Evolutionary conservation across 1,284 basidiomycete species (phyloP).

Genomic region (Boletus sp.): DNA sequence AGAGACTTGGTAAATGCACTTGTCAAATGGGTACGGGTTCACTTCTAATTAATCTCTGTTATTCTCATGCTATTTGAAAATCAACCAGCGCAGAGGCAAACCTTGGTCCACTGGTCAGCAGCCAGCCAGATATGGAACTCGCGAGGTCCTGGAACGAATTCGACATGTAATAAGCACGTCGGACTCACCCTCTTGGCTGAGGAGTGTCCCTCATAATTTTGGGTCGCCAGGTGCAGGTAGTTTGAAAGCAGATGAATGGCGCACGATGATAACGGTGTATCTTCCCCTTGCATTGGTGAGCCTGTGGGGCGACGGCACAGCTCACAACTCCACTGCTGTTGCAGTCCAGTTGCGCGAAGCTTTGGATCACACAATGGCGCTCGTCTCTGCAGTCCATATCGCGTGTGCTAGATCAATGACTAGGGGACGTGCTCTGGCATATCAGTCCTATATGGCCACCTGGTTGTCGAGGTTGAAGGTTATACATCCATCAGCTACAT

Average conservation of each 20-base stretch:
- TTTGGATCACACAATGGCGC: slow-evolving; percentile 14
- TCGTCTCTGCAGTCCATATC: slow-evolving; percentile 10
- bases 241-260: slow-evolving; percentile 14
- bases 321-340: not conserved
- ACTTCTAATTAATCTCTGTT: too few relatives aligned
- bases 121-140: not conserved
- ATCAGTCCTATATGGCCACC: not conserved
- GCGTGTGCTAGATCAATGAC: slow-evolving; percentile 10
- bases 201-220: slow-evolving; percentile 9
- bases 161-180: not conserved
- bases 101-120: slow-evolving; percentile 2
- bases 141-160: slow-evolving; percentile 3
- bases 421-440: not conserved
- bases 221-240: slow-evolving; percentile 1
- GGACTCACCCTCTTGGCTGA: slow-evolving; percentile 8
- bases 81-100: slow-evolving; percentile 1
- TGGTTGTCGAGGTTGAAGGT: slow-evolving; percentile 1
- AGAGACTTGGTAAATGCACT: slow-evolving; percentile 1
- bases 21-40: slow-evolving; percentile 7
- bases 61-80: too few relatives aligned
- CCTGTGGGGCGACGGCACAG: slow-evolving; percentile 9
- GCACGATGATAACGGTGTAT: slow-evolving; percentile 9
- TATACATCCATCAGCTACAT: not conserved
- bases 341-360: not conserved
- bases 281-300: slow-evolving; percentile 8